Evolutionary conservation across 2,329 filamentous ascomycete genomes (phyloP), one percentile per base, ranked within the genome.

Genomic region (Nigrospora osmanthi): DNA sequence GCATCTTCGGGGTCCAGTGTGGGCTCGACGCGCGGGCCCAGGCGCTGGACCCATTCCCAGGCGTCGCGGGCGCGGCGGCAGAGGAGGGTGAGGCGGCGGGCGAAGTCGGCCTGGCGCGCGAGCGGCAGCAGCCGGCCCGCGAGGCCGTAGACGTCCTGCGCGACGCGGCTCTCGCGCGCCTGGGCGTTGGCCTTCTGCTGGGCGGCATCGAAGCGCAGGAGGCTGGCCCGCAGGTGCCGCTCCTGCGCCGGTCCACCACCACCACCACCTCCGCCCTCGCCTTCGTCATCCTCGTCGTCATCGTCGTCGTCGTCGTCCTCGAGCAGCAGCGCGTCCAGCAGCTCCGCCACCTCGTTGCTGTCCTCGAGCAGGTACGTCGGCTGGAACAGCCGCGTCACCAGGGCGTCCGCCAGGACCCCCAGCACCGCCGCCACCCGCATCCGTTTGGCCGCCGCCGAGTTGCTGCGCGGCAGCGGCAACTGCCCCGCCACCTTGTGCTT

Each of bases 381-480:
- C 34, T 64, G 59, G 47, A 66, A 64, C 31, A 66, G 54, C 33
- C 59, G 45, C 19, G 55, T 44, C 36, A 51, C 44, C 5, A 66
- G 48, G 35, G 63, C 52, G 10, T 49, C 42, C 1, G 54, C 50
- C 3, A 66, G 35, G 34, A 61, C 47, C 11, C 52, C 56, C 7
- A 66, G 49, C 9, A 59, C 51, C 7, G 59, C 46, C 14, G 54
- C 58, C 23, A 58, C 47, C 6, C 61, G 59, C 58, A 66, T 66
- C 19, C 56, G 50, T 43, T 63, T 66, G 2, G 62, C 61, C 14
- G 45, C 42, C 1, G 38, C 16, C 3, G 58, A 53, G 48, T 65
- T 65, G 12, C 57, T 60, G 17, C 54, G 41, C 7, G 53, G 55
- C 4, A 66, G 48, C 3, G 63, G 62, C 10, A 65, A 7, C 23